A percentile compares a stretch with the other conserved stretches of the same genome.
Evolutionary conservation across 345 rosid species (phyloP).

Genomic region (Erucastrum elatum): DNA sequence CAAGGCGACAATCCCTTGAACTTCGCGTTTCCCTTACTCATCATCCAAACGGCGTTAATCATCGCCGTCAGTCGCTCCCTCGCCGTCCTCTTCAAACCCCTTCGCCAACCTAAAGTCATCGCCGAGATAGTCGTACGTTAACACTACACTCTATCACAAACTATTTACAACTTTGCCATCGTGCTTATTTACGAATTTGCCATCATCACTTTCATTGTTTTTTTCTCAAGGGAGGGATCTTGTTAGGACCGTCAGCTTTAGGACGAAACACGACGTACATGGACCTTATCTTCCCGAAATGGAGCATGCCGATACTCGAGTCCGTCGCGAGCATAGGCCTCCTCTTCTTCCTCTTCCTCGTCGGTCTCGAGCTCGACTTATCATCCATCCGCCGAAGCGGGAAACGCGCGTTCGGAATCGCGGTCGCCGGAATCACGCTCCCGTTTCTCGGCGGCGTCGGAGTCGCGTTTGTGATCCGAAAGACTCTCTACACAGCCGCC

Average conservation of each 20-base stretch:
- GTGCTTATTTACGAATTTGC: neutral
- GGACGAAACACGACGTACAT: conserved; percentile 59
- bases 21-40: conserved; percentile 78
- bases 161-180: conserved; percentile 18
- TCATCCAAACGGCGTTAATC: conserved; percentile 67
- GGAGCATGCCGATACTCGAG: conserved; percentile 76
- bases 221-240: conserved; percentile 65
- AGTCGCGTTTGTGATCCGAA: conserved; percentile 59
- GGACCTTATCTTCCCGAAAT: conserved; percentile 57
- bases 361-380: conserved; percentile 83
- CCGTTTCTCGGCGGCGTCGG: conserved; percentile 74
- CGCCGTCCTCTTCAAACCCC: conserved; percentile 80
- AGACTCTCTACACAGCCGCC: conserved; percentile 40
- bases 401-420: conserved; percentile 67
- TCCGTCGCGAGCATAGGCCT: conserved; percentile 82
- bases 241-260: conserved; percentile 78
- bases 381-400: conserved; percentile 67
- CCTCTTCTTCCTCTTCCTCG: conserved; percentile 85
- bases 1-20: conserved; percentile 88
- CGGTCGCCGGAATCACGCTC: conserved; percentile 65
- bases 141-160: neutral
- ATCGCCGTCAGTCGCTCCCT: conserved; percentile 62
- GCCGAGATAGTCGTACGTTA: conserved; percentile 78
- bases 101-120: conserved; percentile 92
- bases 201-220: neutral